Evolutionary conservation across 1,284 basidiomycete genomes (phyloP).

Genomic region (Mycosarcoma maydis): DNA sequence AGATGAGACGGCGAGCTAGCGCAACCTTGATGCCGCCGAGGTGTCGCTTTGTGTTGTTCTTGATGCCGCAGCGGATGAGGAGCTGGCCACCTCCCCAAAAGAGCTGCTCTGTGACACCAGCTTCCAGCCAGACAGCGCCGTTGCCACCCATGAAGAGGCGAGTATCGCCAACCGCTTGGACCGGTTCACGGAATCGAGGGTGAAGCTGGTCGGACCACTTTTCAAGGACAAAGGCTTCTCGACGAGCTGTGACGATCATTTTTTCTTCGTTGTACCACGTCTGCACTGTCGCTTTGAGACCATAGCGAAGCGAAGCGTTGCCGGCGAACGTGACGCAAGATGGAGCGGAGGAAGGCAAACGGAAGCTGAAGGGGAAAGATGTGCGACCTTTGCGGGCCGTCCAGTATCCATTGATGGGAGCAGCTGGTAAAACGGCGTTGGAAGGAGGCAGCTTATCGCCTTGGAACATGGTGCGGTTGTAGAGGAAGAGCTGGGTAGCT

Average conservation of each 20-base stretch:
- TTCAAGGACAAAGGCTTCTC: constrained; percentile 59
- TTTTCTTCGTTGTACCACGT: constrained; percentile 59
- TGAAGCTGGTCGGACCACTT: constrained; percentile 53
- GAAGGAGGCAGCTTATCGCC: constrained; percentile 59
- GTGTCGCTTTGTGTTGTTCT: constrained; percentile 61
- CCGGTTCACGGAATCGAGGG: constrained; percentile 43
- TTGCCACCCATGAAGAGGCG: constrained; percentile 62
- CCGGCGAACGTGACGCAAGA: constrained; percentile 58
- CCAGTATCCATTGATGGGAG: constrained; percentile 59
- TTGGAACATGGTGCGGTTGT: constrained; percentile 61
- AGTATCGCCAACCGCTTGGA: constrained; percentile 58
- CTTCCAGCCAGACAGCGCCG: constrained; percentile 61
- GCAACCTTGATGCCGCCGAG: constrained; percentile 55
- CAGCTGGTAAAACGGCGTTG: constrained; percentile 58
- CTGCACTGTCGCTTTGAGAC: constrained; percentile 58
- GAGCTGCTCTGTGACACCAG: constrained; percentile 49
- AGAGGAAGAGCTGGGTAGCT: constrained; percentile 60
- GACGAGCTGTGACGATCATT: constrained; percentile 50
- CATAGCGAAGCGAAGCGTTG: constrained; percentile 56
- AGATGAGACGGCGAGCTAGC: constrained; percentile 55
- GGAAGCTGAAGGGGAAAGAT: constrained; percentile 59
- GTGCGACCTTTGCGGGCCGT: constrained; percentile 60
- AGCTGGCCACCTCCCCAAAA: constrained; percentile 56
- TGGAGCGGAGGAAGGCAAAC: constrained; percentile 50
- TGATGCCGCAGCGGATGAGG: constrained; percentile 53